Evolutionary conservation across 1,139 yeast genomes (phyloP), one percentile per base, ranked within the genome.

Genomic region (Pneumocystis murina): DNA sequence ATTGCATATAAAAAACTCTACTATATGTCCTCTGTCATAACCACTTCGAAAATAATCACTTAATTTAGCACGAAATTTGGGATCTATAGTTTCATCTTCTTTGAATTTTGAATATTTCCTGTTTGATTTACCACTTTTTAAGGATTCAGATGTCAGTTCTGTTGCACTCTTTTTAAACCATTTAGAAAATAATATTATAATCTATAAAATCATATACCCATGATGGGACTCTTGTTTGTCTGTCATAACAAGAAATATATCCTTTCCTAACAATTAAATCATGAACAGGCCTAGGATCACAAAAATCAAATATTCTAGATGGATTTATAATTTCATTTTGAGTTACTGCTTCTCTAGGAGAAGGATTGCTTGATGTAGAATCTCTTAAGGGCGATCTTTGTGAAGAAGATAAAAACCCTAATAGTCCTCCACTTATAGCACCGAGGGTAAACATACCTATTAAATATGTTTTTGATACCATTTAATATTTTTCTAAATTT

Each of bases 11-110:
- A 24, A 12, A 12, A n/a, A 20, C 14, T n/a, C 12, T 5, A 63
- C 69, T 65, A 67, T 67, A 74, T 92, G 99, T 2, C 99, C 99
- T 68, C 98, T 78, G 73, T 92, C 99, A 74, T 88, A 92, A 0
- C 99, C 99, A 62, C 95, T 85, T 68, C 97, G 82, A 78, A 91
- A 91, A 74, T 86, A 92, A 75, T 94, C 97, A 67, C 85, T 79
- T 66, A 92, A 78, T 65, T 80, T 78, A 2, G 85, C 90, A 69
- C 97, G 79, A 73, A 88, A 92, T 70, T 79, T 80, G 48, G 76
- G 75, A 0, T 98, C 98, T 54, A 94, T 82, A n/a, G 74, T 71
- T 72, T 87, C 94, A 72, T 94, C 97, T 78, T 92, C 97, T 70
- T 78, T 83, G 76, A 92, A 92, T 5, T 86, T 80, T 3, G 95